Percentiles rank a stretch among this genome's conserved stretches.
Evolutionary conservation across 257 asterid species (phyloP).

Genomic region (Sherardia arvensis): DNA sequence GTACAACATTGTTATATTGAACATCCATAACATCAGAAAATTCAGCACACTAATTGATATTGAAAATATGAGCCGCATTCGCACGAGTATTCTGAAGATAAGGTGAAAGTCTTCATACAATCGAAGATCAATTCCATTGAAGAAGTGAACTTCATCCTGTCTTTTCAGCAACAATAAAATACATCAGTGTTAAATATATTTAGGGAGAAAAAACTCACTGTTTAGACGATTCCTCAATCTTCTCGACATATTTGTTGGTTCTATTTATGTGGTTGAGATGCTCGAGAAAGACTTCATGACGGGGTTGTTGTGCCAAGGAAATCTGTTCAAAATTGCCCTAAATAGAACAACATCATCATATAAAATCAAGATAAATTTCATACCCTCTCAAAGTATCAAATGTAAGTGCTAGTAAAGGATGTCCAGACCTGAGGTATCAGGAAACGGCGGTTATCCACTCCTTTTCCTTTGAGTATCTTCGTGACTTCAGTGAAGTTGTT

Average conservation of each 20-base stretch:
- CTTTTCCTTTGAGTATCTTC: conserved; percentile 83
- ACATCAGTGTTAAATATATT: too few species aligned
- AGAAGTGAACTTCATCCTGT: too few species aligned
- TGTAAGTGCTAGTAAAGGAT: neutral
- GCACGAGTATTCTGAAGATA: too few species aligned
- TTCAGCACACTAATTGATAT: too few species aligned
- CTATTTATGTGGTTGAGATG: conserved; percentile 96
- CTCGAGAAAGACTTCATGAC: conserved; percentile 97
- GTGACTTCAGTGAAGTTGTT: conserved; percentile 97
- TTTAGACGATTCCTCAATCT: conserved; percentile 83
- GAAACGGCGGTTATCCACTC: conserved; percentile 91
- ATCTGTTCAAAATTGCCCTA: conserved; percentile 99
- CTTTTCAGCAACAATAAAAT: too few species aligned
- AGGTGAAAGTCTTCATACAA: too few species aligned
- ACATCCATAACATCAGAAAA: too few species aligned
- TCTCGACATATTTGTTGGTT: conserved; percentile 88
- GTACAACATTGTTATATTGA: too few species aligned
- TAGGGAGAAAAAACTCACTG: too few species aligned
- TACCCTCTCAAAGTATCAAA: neutral
- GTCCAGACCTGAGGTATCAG: conserved; percentile 79
- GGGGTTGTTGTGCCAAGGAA: conserved; percentile 93
- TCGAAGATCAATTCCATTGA: too few species aligned
- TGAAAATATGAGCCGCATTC: too few species aligned
- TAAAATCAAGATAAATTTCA: neutral
- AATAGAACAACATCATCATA: conserved; percentile 14